These are phyloP conservation scores for Amanita phalloides DNA, from an alignment of 768 basidiomycete species.

Conservation along the genomic window DNA sequence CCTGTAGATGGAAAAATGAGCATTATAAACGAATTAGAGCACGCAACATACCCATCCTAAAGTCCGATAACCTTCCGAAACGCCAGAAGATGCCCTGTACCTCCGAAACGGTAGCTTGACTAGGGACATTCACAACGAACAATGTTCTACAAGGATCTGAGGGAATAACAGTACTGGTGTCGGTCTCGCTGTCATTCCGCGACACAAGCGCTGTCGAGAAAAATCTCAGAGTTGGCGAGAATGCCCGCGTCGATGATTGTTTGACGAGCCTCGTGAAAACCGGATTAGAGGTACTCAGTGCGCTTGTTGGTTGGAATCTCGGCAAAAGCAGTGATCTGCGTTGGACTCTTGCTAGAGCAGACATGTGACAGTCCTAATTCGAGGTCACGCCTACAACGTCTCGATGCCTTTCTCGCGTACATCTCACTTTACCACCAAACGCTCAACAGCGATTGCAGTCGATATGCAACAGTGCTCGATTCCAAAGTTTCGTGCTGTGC, in stretches of 20 bases:
- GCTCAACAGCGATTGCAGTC: no score
- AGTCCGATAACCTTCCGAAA: slow-evolving; percentile 28
- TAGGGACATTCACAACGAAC: slow-evolving; percentile 48
- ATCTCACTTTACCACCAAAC: no score
- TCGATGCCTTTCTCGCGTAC: no score
- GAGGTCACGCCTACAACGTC: no score
- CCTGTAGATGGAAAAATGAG: slow-evolving; percentile 2
- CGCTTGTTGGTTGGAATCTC: not conserved
- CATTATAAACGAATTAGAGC: slow-evolving; percentile 12
- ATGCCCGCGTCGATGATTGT: not conserved
- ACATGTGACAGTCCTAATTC: not conserved
- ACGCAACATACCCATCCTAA: slow-evolving; percentile 30
- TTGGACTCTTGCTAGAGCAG: not conserved
- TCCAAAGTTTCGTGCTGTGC: no score
- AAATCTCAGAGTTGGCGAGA: not conserved
- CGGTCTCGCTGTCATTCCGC: not conserved
- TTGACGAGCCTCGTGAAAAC: not conserved
- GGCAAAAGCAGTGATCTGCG: not conserved
- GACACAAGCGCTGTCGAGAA: not conserved
- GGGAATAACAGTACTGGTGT: not conserved
- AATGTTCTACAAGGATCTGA: slow-evolving; percentile 24
- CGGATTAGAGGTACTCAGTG: no score
- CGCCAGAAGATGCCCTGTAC: slow-evolving; percentile 28
- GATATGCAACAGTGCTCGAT: no score
- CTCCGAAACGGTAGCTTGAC: slow-evolving; percentile 26